Conservation (phyloP, 108 stramenopile genomes). For the Epithemia pelagica region DNA sequence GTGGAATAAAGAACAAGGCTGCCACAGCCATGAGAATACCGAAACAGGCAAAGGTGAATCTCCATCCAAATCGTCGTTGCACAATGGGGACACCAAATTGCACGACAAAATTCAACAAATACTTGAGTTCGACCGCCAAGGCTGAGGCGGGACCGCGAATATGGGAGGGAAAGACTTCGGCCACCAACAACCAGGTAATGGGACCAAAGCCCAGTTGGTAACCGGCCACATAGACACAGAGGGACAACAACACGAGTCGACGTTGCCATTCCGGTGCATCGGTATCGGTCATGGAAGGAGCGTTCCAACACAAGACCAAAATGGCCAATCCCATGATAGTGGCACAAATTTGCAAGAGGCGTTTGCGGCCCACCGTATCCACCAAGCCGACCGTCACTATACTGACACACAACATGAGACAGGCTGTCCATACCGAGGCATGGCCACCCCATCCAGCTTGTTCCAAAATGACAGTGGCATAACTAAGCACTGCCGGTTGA, state of each 20-base stretch:
- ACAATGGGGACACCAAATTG: slow-evolving; percentile 14
- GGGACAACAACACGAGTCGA: slow-evolving; percentile 21
- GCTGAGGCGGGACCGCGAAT: slow-evolving; percentile 18
- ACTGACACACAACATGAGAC: slow-evolving; percentile 58
- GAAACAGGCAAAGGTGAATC: slow-evolving; percentile 8
- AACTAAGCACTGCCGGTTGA: slow-evolving; percentile 69
- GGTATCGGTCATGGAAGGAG: slow-evolving; percentile 6
- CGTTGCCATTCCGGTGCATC: not conserved
- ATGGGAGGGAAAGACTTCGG: slow-evolving; percentile 17
- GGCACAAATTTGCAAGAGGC: slow-evolving; percentile 15
- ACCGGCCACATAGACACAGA: slow-evolving; percentile 33
- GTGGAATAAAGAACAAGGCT: slow-evolving; percentile 11
- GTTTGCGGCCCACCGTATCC: slow-evolving; percentile 33
- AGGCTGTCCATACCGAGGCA: slow-evolving; percentile 44
- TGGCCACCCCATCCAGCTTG: slow-evolving; percentile 50
- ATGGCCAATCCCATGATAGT: slow-evolving; percentile 18
- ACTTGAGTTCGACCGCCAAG: slow-evolving; percentile 12
- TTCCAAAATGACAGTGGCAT: slow-evolving; percentile 55
- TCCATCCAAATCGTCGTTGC: slow-evolving; percentile 13
- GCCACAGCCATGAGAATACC: not conserved
- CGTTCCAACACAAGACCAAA: slow-evolving; percentile 17
- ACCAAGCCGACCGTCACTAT: slow-evolving; percentile 28
- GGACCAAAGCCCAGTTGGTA: slow-evolving; percentile 32
- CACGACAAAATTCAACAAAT: slow-evolving; percentile 13
- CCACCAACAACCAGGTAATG: slow-evolving; percentile 17